A percentile compares a stretch with the other conserved stretches of the same genome.
These are phyloP conservation scores for Serendipita vermifera DNA, from an alignment of 768 basidiomycete genomes.

Conservation along the genomic window DNA sequence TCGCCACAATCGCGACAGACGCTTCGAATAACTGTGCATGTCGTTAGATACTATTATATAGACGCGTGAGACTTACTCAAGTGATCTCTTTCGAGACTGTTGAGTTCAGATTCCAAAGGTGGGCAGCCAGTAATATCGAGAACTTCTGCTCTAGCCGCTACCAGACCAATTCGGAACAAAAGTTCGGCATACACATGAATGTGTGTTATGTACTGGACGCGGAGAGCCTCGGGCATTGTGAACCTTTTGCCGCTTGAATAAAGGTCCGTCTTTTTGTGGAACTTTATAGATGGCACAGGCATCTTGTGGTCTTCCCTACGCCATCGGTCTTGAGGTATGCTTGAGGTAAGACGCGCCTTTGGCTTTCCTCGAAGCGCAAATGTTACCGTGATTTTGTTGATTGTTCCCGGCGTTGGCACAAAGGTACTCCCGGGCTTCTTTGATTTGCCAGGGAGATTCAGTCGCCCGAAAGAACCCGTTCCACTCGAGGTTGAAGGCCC, in stretches of 20 bases:
- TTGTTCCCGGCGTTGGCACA: constrained; percentile 2
- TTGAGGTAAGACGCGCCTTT: not conserved
- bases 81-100: too few species aligned
- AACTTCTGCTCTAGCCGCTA: not conserved
- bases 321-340: constrained; percentile 3
- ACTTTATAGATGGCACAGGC: not conserved
- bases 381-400: not conserved
- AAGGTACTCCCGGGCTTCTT: not conserved
- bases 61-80: too few species aligned
- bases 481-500: not conserved
- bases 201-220: not conserved
- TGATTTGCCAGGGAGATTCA: not conserved
- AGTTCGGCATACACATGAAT: constrained; percentile 8
- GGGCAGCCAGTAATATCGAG: not conserved
- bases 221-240: not conserved
- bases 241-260: not conserved
- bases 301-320: not conserved
- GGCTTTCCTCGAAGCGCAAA: not conserved
- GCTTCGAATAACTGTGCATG: too few species aligned
- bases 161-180: not conserved
- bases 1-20: too few species aligned
- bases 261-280: not conserved
- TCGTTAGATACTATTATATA: too few species aligned
- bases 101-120: too few species aligned
- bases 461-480: not conserved